Conservation (phyloP, 345 rosid genomes). For the Cochlearia excelsa region DNA sequence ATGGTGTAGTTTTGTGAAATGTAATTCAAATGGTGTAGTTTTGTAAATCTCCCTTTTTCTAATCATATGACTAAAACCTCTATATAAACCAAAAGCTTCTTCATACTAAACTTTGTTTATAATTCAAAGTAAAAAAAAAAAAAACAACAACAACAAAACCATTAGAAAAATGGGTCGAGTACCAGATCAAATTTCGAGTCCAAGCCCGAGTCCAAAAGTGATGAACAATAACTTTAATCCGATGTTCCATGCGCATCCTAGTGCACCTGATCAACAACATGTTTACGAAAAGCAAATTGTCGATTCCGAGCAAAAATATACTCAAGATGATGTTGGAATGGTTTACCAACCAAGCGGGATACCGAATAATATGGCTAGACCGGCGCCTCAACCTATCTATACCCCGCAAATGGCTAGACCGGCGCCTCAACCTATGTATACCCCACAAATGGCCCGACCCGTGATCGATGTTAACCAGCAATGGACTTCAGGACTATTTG, state of each 20-base stretch:
- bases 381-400: background rate
- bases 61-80: no score
- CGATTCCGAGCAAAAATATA: slow-evolving; percentile 14
- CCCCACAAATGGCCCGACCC: background rate
- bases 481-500: slow-evolving; percentile 62
- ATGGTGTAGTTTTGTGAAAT: no score
- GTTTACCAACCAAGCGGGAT: slow-evolving; percentile 13
- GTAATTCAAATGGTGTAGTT: no score
- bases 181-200: slow-evolving; percentile 3
- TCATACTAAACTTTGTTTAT: background rate
- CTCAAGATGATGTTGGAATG: slow-evolving; percentile 15
- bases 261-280: slow-evolving; percentile 9
- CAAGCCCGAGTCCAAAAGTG: slow-evolving; percentile 12
- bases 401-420: background rate
- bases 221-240: slow-evolving; percentile 28
- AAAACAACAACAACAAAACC: background rate
- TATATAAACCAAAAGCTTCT: slow-evolving; percentile 13
- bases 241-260: slow-evolving; percentile 1
- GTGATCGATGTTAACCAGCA: slow-evolving; percentile 1
- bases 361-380: slow-evolving; percentile 6
- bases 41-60: no score
- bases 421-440: background rate
- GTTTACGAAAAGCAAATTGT: slow-evolving; percentile 12
- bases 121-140: background rate
- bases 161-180: slow-evolving; percentile 27